phyloP scores from a whole-genome alignment of 352 stramenopile species.

The Globisporangium viniferum region DNA sequence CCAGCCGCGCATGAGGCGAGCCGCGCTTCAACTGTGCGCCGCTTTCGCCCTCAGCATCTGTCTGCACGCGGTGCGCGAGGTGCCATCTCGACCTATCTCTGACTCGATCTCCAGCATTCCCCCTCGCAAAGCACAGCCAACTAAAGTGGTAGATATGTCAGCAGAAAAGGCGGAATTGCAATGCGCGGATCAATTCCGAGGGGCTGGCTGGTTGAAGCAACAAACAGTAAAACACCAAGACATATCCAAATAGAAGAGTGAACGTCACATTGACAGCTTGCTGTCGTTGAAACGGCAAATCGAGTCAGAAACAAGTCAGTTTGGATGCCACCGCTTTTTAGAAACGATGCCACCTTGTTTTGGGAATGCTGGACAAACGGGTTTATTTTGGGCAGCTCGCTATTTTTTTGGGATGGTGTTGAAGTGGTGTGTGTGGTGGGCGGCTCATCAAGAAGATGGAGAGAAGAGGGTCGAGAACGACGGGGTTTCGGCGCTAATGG shows the following conservation, averaged over 20 bases:
- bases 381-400: slow-evolving; percentile 6
- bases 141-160: neutral
- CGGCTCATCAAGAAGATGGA: neutral
- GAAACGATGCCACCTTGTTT: neutral
- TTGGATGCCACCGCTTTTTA: neutral
- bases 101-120: neutral
- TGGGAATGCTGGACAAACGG: neutral
- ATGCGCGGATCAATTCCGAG: neutral
- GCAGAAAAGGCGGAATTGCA: neutral
- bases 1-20: neutral
- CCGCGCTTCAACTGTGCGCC: neutral
- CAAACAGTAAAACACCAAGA: neutral
- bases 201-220: neutral
- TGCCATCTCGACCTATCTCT: neutral
- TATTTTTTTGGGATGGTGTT: neutral
- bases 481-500: slow-evolving; percentile 23
- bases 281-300: neutral
- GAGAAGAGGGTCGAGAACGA: neutral
- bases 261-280: neutral
- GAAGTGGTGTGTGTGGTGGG: neutral
- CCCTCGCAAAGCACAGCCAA: neutral
- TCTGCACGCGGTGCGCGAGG: neutral
- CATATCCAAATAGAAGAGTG: neutral
- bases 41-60: neutral
- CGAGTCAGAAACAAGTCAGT: slow-evolving; percentile 7